Conservation (phyloP, 2,329 filamentous ascomycete genomes). For the Botryotinia calthae region DNA sequence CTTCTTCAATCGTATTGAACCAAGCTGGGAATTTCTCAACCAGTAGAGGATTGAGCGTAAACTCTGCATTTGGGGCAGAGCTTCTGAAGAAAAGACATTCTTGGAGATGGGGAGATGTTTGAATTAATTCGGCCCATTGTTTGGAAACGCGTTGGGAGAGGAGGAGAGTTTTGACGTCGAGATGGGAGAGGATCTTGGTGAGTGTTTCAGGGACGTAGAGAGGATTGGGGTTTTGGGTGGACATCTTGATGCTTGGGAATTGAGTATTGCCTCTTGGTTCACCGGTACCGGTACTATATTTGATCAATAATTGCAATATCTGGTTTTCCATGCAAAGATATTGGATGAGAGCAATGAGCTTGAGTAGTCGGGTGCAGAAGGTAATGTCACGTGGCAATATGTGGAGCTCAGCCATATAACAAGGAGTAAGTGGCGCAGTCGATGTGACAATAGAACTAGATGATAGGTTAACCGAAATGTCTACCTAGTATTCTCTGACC, state of each 20-base stretch:
- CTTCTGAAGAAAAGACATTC: background rate
- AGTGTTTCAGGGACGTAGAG: background rate
- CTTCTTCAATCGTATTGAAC: background rate
- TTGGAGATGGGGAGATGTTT: background rate
- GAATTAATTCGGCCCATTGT: background rate
- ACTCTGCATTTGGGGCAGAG: background rate
- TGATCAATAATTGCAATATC: background rate
- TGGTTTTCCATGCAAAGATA: background rate
- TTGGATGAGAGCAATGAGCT: background rate
- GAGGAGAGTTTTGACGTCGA: background rate
- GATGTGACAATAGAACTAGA: background rate
- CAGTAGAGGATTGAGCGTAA: background rate
- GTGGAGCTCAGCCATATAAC: background rate
- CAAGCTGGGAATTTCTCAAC: background rate
- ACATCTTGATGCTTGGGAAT: background rate
- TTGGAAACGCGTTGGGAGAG: background rate
- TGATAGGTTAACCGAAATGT: background rate
- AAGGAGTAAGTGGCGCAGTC: background rate
- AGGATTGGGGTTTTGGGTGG: background rate
- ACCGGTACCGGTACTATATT: accelerated
- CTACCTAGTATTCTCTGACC: background rate
- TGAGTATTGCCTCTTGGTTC: background rate
- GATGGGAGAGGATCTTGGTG: background rate
- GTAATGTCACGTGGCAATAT: background rate
- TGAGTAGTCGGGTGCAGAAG: background rate